Conservation (phyloP, 1,139 yeast genomes). For the Wickerhamomyces sp. region DNA sequence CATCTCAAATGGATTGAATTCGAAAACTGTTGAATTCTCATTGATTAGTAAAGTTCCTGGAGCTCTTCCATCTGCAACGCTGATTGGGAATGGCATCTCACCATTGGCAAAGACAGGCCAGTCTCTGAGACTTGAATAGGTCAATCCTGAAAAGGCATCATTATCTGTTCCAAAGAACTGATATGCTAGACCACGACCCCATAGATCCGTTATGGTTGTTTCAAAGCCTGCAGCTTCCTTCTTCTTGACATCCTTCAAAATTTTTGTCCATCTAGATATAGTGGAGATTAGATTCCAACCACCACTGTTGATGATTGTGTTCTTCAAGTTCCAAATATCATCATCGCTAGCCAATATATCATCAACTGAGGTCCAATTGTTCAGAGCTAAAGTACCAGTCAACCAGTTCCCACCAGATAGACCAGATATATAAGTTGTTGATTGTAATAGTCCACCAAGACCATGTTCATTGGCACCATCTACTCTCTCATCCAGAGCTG, state of each 20-base stretch:
- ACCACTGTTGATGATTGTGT: slow-evolving; percentile 45
- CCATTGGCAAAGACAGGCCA: slow-evolving; percentile 46
- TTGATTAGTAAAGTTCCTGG: slow-evolving; percentile 54
- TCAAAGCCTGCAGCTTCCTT: slow-evolving; percentile 73
- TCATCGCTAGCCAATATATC: slow-evolving; percentile 39
- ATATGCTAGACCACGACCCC: slow-evolving; percentile 80
- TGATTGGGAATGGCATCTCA: slow-evolving; percentile 75
- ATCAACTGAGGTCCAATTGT: slow-evolving; percentile 71
- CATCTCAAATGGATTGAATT: slow-evolving; percentile 71
- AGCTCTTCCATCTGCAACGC: slow-evolving; percentile 68
- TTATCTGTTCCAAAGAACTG: slow-evolving; percentile 58
- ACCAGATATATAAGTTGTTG: slow-evolving; percentile 67
- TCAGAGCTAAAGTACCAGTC: slow-evolving; percentile 68
- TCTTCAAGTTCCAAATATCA: slow-evolving; percentile 63
- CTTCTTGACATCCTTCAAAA: slow-evolving; percentile 45
- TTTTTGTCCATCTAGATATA: slow-evolving; percentile 43
- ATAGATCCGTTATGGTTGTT: slow-evolving; percentile 70
- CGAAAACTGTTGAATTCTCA: slow-evolving; percentile 66
- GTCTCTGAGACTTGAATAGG: slow-evolving; percentile 56
- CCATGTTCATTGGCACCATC: slow-evolving; percentile 49
- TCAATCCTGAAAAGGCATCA: slow-evolving; percentile 55
- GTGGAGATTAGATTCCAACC: slow-evolving; percentile 58
- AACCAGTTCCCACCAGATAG: slow-evolving; percentile 85
- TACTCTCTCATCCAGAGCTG: slow-evolving; percentile 74
- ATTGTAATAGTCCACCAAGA: slow-evolving; percentile 69